Conservation (phyloP, 1,284 basidiomycete genomes). For the Peniophora sp. region DNA sequence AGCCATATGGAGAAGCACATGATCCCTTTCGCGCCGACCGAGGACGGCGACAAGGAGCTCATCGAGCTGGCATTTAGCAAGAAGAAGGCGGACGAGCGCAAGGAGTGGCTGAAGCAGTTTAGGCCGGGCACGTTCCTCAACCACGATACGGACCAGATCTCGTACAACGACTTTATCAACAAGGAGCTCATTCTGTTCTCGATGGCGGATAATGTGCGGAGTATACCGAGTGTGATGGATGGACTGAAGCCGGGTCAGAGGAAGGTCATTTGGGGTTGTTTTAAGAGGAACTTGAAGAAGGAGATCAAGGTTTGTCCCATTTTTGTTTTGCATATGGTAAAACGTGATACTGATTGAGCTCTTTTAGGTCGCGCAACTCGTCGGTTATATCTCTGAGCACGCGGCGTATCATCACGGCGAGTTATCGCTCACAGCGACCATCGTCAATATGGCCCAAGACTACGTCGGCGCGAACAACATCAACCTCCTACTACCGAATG, state of each 20-base stretch:
- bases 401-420: slow-evolving; percentile 98
- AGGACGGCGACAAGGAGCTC: slow-evolving; percentile 79
- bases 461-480: slow-evolving; percentile 97
- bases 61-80: slow-evolving; percentile 99
- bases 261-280: slow-evolving; percentile 94
- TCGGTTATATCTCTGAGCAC: slow-evolving; percentile 91
- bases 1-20: slow-evolving; percentile 89
- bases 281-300: slow-evolving; percentile 88
- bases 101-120: slow-evolving; percentile 96
- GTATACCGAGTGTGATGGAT: slow-evolving; percentile 90
- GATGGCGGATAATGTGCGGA: slow-evolving; percentile 97
- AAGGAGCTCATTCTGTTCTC: slow-evolving; percentile 98
- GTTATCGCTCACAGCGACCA: slow-evolving; percentile 78
- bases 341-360: neutral
- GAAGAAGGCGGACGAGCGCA: slow-evolving; percentile 98
- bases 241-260: slow-evolving; percentile 99
- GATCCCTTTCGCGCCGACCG: slow-evolving; percentile 82
- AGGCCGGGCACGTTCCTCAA: slow-evolving; percentile 95
- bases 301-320: slow-evolving; percentile 72
- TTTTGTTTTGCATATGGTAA: neutral
- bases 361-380: slow-evolving; percentile 82
- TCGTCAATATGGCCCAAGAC: slow-evolving; percentile 91
- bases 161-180: slow-evolving; percentile 95
- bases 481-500: slow-evolving; percentile 84
- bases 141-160: slow-evolving; percentile 83